Evolutionary conservation across 805 yeast species (phyloP), one percentile per base, ranked within the genome.

Genomic region (Priceomyces haplophilus): DNA sequence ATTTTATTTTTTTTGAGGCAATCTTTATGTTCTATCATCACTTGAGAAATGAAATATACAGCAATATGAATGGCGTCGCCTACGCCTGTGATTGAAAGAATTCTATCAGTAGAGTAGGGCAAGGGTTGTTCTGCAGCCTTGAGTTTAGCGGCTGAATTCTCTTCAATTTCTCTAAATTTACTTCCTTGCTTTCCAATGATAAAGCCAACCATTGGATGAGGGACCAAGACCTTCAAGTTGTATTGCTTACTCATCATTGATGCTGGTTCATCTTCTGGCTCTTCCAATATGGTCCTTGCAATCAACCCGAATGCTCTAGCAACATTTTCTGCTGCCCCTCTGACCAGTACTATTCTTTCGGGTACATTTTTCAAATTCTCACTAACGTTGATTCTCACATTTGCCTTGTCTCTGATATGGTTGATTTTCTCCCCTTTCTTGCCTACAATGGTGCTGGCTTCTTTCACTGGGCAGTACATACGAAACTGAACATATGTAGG

Each of bases 51-150:
- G 57, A 83, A 84, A 61, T 83, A 86, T 0, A 82, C 71, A 7
- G 96, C 96, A 51, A 87, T 85, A 56, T 86, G 95, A 33, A 88
- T 78, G 1, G 96, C 89, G 64, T 88, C 95, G 1, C 89, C 88
- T 11, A 85, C 91, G 5, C 96, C 96, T 4, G 75, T 69, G 6
- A 88, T 75, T 18, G 80, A 72, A 37, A 88, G 66, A 16, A 85
- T 70, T 45, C 95, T 73, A 59, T 88, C 96, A 12, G 89, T 86
- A 0, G 91, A 83, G 46, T 76, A 77, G 1, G 93, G 86, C 50
- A 88, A 65, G 12, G 82, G 77, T 36, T 79, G 78, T 33, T 83
- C 88, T 18, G 83, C 85, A 2, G 95, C 93, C 50, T 74, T 77
- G 43, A 88, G 70, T 44, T 78, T 73, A 2, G 95, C 90, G 3